Evolutionary conservation across 2,329 filamentous ascomycete species (phyloP).

Genomic region (Dryadomyces quercus-mongolicae): DNA sequence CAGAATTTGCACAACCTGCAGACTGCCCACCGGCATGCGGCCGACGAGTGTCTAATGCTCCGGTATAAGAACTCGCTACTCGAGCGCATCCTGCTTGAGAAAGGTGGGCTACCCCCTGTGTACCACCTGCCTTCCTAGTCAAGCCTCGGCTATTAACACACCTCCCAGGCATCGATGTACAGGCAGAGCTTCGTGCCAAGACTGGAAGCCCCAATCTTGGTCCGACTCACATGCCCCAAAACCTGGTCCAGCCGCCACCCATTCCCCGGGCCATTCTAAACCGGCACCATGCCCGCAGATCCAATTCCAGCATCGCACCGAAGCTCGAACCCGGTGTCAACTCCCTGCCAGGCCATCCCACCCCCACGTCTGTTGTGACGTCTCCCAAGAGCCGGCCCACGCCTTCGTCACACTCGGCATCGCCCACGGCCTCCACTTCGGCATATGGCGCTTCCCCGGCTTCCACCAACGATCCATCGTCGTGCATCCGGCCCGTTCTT

Average conservation of each 20-base stretch:
- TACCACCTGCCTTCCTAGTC: background rate
- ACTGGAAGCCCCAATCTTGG: constrained; percentile 74
- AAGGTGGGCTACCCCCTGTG: constrained; percentile 46
- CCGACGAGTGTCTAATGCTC: constrained; percentile 95
- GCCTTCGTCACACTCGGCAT: constrained; percentile 61
- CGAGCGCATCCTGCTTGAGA: constrained; percentile 90
- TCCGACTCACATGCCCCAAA: constrained; percentile 55
- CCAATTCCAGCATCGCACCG: constrained; percentile 61
- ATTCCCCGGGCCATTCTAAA: constrained; percentile 74
- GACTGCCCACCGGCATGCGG: constrained; percentile 84
- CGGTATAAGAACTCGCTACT: constrained; percentile 96
- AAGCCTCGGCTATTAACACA: background rate
- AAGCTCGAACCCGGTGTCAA: constrained; percentile 49
- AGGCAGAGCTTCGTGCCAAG: constrained; percentile 88
- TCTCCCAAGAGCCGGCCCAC: constrained; percentile 68
- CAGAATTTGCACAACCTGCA: constrained; percentile 86
- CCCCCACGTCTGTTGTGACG: constrained; percentile 38
- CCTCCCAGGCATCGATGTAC: constrained; percentile 76
- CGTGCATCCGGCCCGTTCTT: constrained; percentile 24
- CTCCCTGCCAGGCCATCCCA: constrained; percentile 24
- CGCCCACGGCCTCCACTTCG: constrained; percentile 37
- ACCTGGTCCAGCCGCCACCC: constrained; percentile 59
- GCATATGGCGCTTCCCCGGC: constrained; percentile 27
- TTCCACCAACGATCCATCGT: constrained; percentile 33
- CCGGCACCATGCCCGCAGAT: constrained; percentile 61